Evolutionary conservation across 2,329 filamentous ascomycete genomes (phyloP).

Genomic region (Arachnomyces sp.): DNA sequence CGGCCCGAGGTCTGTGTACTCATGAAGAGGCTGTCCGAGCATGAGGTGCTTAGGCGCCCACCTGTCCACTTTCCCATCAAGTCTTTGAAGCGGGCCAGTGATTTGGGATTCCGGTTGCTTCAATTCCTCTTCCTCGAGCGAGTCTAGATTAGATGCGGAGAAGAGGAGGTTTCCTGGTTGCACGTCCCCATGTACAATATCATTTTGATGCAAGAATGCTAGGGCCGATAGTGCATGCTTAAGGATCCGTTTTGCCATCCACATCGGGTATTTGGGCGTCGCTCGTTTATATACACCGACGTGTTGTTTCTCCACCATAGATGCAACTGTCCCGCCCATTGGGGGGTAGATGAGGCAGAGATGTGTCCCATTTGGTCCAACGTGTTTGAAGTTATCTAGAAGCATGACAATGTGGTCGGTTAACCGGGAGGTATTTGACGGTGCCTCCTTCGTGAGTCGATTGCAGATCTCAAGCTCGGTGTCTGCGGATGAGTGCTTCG

Average conservation of each 20-base stretch:
- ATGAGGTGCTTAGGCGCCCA: conserved; percentile 17
- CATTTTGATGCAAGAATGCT: conserved; percentile 6
- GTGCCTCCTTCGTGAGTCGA: conserved; percentile 16
- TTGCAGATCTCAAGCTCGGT: conserved; percentile 16
- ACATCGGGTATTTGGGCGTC: conserved; percentile 6
- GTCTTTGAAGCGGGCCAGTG: conserved; percentile 10
- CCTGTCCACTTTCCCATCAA: conserved; percentile 14
- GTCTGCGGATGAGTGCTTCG: conserved; percentile 13
- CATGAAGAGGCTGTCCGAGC: conserved; percentile 14
- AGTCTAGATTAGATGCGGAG: conserved; percentile 2
- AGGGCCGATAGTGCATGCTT: conserved; percentile 8
- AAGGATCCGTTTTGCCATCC: conserved; percentile 7
- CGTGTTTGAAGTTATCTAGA: conserved; percentile 23
- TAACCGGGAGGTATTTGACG: no score
- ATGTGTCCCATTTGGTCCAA: conserved; percentile 29
- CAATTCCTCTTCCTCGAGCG: conserved; percentile 8
- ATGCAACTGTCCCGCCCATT: conserved; percentile 23
- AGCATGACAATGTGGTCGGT: conserved; percentile 23
- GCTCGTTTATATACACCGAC: conserved; percentile 9
- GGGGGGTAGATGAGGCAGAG: conserved; percentile 28
- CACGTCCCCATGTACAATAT: conserved; percentile 8
- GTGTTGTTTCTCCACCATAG: conserved; percentile 17
- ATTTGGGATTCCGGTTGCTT: conserved; percentile 11
- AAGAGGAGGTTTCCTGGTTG: conserved; percentile 9
- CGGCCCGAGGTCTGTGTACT: conserved; percentile 10